Evolutionary conservation across 2,329 filamentous ascomycete species (phyloP), one percentile per base, ranked within the genome.

Genomic region (Colletotrichum godetiae): DNA sequence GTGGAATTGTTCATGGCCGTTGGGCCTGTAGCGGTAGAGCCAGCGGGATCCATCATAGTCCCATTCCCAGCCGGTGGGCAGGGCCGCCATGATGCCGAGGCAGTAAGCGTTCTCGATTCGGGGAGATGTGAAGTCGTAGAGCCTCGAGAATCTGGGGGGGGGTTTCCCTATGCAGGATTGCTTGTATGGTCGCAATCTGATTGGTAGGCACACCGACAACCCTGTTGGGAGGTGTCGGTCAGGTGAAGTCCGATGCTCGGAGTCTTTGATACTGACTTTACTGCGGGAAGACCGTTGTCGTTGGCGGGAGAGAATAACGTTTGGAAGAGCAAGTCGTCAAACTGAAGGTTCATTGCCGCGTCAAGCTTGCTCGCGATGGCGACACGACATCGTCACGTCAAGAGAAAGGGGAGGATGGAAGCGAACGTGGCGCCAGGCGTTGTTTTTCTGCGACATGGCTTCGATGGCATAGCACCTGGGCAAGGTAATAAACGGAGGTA

Each of bases 41-140:
- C 89, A 91, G 31, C 89, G 86, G 24, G 75, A 76, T 66, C 88
- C 88, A 75, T 91, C 89, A 76, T 90, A 90, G 78, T 90, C 89
- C 77, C 82, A 85, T 70, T 89, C 87, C 89, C 89, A 91, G 67
- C 87, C 87, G 8, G 84, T 81, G 2, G 88, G 88, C 37, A 91
- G 85, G 61, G 79, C 81, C 4, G 82, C 74, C 85, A 87, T 85
- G 77, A 27, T 74, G 37, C 11, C 29, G 33, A 4, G 63, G 12
- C 12, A 24, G 5, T 22, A 10, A 27, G 2, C 19, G 29, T 58
- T 24, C 19, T 35, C 10, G 27, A 19, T 12, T 15, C 22, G 22
- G 33, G 8, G 52, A 11, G 8, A 24, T 15, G n/a, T 49, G 19
- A 33, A 5, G 27, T 27, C 19, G 35, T 6, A 13, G 12, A 42